Conservation (phyloP, 306 rosid genomes). For the Gillenia trifoliata region DNA sequence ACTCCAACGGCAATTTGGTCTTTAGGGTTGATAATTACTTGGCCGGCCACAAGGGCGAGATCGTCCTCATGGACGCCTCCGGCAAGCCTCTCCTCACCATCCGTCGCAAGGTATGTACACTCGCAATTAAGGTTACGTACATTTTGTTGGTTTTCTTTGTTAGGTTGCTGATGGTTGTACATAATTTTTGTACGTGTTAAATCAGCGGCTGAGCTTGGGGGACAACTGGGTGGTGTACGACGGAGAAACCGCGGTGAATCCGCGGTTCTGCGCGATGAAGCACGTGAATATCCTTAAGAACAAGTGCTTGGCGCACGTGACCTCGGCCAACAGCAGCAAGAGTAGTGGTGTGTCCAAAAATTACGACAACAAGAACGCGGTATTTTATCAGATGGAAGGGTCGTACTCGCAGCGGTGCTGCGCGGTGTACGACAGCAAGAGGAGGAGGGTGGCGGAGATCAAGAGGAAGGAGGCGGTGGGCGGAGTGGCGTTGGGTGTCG, state of each 20-base stretch:
- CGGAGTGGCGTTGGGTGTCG: constrained; percentile 55
- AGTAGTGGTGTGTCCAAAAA: not conserved
- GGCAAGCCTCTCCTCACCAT: constrained; percentile 70
- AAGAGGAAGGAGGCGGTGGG: constrained; percentile 54
- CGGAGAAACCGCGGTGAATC: constrained; percentile 45
- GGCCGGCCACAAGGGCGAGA: constrained; percentile 40
- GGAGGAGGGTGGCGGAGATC: constrained; percentile 62
- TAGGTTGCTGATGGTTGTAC: not conserved
- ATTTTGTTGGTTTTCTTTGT: not conserved
- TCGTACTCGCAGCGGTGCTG: constrained; percentile 60
- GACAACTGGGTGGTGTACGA: constrained; percentile 66
- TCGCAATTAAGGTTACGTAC: not conserved
- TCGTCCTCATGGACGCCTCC: constrained; percentile 75
- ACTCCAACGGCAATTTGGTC: constrained; percentile 46
- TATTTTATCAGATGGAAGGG: constrained; percentile 52
- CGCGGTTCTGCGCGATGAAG: constrained; percentile 43
- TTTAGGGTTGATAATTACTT: constrained; percentile 66
- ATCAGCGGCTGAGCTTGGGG: constrained; percentile 52
- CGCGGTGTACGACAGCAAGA: constrained; percentile 37
- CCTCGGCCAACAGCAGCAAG: constrained; percentile 5
- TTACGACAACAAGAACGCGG: constrained; percentile 5
- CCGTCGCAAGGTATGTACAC: constrained; percentile 48
- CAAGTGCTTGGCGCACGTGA: constrained; percentile 49
- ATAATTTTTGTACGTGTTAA: not conserved
- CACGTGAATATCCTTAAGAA: constrained; percentile 33